phyloP scores from a whole-genome alignment of 2,329 filamentous ascomycete genomes.

The Drechslera avenae region DNA sequence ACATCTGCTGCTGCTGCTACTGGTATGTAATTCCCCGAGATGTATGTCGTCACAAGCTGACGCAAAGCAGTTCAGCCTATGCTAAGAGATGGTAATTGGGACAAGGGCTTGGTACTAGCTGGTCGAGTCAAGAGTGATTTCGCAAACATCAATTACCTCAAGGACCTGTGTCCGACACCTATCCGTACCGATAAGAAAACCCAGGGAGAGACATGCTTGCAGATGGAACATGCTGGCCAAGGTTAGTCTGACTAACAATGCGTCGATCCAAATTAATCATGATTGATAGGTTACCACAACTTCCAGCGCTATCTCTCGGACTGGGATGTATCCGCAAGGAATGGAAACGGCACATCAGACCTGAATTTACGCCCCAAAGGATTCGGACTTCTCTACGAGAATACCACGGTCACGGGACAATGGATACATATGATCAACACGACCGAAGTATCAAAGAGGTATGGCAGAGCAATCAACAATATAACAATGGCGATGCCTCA shows the following conservation, averaged over 20 bases:
- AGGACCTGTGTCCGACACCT: constrained; percentile 64
- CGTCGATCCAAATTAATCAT: too few species aligned
- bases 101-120: constrained; percentile 53
- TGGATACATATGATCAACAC: constrained; percentile 71
- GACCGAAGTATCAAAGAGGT: constrained; percentile 54
- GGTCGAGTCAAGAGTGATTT: constrained; percentile 67
- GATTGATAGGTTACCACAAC: constrained; percentile 62
- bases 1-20: constrained; percentile 73
- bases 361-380: constrained; percentile 61
- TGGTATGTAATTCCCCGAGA: too few species aligned
- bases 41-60: too few species aligned
- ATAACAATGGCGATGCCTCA: constrained; percentile 80
- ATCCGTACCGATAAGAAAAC: constrained; percentile 54
- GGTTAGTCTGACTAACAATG: constrained; percentile 27
- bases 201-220: constrained; percentile 64
- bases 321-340: constrained; percentile 59
- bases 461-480: constrained; percentile 71
- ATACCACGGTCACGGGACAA: constrained; percentile 70
- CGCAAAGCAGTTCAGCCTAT: constrained; percentile 66
- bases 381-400: constrained; percentile 69
- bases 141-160: constrained; percentile 65
- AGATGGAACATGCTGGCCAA: constrained; percentile 72
- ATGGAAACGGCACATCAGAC: constrained; percentile 52
- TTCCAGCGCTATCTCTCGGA: constrained; percentile 62
- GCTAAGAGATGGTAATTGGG: constrained; percentile 63